Percentiles rank a stretch among this genome's conserved stretches.
Evolutionary conservation across 164 flowering plant genomes (phyloP).

Genomic region (Buxus sempervirens): DNA sequence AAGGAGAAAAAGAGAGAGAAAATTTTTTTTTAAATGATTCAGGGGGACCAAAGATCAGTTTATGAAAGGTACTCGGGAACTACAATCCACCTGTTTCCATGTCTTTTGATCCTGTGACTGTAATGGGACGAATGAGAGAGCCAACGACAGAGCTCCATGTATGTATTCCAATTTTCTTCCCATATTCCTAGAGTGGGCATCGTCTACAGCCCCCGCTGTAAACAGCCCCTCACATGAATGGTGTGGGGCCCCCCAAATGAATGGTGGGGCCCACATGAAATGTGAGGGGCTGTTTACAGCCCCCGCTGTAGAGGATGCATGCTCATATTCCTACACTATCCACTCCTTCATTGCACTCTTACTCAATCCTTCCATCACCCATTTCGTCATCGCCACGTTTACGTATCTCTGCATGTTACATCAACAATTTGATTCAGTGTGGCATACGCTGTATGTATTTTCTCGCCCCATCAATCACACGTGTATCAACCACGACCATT

Average conservation of each 20-base stretch:
- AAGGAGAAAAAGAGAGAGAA: conserved; percentile 7
- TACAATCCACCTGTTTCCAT: conserved; percentile 33
- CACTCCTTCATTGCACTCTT: conserved; percentile 35
- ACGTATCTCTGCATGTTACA: neutral
- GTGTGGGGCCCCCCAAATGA: too few relatives aligned
- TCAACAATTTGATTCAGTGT: too few relatives aligned
- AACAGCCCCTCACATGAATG: too few relatives aligned
- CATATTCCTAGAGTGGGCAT: conserved; percentile 25
- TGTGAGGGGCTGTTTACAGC: too few relatives aligned
- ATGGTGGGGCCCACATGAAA: too few relatives aligned
- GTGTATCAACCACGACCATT: too few relatives aligned
- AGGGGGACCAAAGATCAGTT: conserved; percentile 29
- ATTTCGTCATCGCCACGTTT: conserved; percentile 41
- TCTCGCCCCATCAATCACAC: too few relatives aligned
- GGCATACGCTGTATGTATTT: too few relatives aligned
- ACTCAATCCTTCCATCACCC: conserved; percentile 49
- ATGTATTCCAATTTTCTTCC: conserved; percentile 19
- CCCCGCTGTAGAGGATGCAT: too few relatives aligned
- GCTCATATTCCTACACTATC: conserved; percentile 27
- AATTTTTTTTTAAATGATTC: too few relatives aligned
- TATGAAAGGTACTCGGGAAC: conserved; percentile 58
- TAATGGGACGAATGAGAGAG: conserved; percentile 30
- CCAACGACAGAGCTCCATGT: conserved; percentile 31
- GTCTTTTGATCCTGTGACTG: conserved; percentile 22
- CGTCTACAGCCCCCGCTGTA: too few relatives aligned